Evolutionary conservation across 2,329 filamentous ascomycete genomes (phyloP).

Genomic region (Colletotrichum liriopes): DNA sequence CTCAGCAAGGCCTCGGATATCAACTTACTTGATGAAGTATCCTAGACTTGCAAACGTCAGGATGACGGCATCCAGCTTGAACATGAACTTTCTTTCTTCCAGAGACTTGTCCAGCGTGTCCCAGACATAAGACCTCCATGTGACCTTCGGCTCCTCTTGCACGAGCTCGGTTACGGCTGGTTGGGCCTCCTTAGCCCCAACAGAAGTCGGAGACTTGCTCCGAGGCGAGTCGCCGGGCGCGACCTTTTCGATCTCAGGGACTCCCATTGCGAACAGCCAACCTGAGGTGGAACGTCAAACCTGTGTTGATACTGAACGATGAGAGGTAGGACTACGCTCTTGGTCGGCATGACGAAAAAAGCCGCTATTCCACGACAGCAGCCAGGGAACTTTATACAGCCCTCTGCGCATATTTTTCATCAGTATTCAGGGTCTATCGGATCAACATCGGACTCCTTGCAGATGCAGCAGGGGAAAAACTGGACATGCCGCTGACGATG

Average conservation of each 20-base stretch:
- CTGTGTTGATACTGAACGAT: neutral
- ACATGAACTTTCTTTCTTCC: constrained; percentile 57
- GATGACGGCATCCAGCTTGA: constrained; percentile 60
- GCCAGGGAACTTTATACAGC: constrained; percentile 13
- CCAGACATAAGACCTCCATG: constrained; percentile 66
- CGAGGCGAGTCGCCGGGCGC: constrained; percentile 20
- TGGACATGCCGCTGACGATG: constrained; percentile 34
- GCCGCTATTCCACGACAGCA: neutral
- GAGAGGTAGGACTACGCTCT: no score
- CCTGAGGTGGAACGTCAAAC: neutral
- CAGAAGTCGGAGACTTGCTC: constrained; percentile 23
- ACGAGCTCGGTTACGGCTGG: constrained; percentile 32
- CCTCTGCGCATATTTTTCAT: neutral
- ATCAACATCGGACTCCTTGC: constrained; percentile 13
- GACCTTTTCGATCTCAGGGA: constrained; percentile 26
- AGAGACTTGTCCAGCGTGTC: constrained; percentile 62
- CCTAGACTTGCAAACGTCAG: constrained; percentile 52
- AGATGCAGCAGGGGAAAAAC: neutral
- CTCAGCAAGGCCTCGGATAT: neutral
- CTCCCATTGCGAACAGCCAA: constrained; percentile 16
- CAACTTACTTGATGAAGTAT: constrained; percentile 47
- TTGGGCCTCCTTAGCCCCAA: neutral
- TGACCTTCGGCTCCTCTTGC: constrained; percentile 53
- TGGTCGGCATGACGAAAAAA: neutral
- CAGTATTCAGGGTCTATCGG: constrained; percentile 8